These are phyloP conservation scores for Dendrocalamus latiflorus DNA, from an alignment of 202 grass and related monocot genomes.

Conservation along the genomic window DNA sequence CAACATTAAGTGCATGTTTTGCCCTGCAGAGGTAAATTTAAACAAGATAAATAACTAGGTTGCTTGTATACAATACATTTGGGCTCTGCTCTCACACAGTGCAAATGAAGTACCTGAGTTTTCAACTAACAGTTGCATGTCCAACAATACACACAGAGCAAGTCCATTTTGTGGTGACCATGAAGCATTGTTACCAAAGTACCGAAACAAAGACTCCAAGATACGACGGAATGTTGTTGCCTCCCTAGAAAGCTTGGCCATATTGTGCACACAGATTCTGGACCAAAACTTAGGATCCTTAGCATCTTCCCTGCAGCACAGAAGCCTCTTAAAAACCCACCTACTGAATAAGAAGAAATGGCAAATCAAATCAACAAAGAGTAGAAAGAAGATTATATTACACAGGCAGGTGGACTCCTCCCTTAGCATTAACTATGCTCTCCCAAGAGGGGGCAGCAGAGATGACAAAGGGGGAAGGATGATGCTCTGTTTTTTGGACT, in stretches of 20 bases:
- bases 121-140: slow-evolving; percentile 92
- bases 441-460: slow-evolving; percentile 60
- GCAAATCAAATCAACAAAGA: slow-evolving; percentile 10
- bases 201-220: slow-evolving; percentile 86
- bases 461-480: slow-evolving; percentile 54
- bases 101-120: slow-evolving; percentile 55
- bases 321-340: slow-evolving; percentile 22
- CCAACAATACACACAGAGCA: slow-evolving; percentile 63
- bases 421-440: slow-evolving; percentile 64
- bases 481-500: slow-evolving; percentile 55
- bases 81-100: slow-evolving; percentile 1
- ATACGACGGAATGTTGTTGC: slow-evolving; percentile 87
- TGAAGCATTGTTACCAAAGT: slow-evolving; percentile 73
- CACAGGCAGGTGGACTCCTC: slow-evolving; percentile 57
- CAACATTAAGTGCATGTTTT: slow-evolving; percentile 82
- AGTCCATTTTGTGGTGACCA: slow-evolving; percentile 80
- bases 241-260: slow-evolving; percentile 87
- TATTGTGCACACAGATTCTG: slow-evolving; percentile 90
- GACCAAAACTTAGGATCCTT: slow-evolving; percentile 88
- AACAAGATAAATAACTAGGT: slow-evolving; percentile 17
- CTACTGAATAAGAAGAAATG: slow-evolving; percentile 25
- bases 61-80: neutral
- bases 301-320: slow-evolving; percentile 71
- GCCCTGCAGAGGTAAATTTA: slow-evolving; percentile 46
- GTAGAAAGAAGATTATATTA: slow-evolving; percentile 44